Evolutionary conservation across 176 grass and related monocot species (phyloP), one percentile per base, ranked within the genome.

Genomic region (Aegilops bicornis): DNA sequence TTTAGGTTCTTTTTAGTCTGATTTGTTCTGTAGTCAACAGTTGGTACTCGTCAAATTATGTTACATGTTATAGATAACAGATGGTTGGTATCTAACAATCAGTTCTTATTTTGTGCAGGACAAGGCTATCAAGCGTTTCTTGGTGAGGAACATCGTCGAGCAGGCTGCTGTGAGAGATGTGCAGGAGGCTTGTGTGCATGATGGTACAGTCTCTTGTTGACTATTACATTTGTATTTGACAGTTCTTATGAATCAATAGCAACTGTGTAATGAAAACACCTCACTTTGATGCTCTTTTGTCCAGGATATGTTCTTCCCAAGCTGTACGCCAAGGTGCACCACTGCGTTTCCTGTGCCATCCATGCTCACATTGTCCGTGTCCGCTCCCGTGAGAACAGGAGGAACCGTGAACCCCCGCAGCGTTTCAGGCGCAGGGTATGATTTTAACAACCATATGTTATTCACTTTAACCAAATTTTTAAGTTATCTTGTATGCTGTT

Each of bases 81-180:
- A 42, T 73, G 6, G 10, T 0, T 43, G 1, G 19, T 86, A 20
- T 20, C 13, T 86, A 11, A 72, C 43, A 4, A 2, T 0, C 2
- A 0, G 4, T 12, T 14, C 37, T 23, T 67, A 25, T 77, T 15
- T 14, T 33, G 35, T 8, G 3, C 58, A 95, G 93, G 91, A 95
- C 64, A 95, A 95, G 83, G 93, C 93, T 69, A 86, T 95, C 88
- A 95, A 91, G 80, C 87, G 86, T 66, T 95, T 90, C 82, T 58
- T 88, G 39, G 88, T 95, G 82, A 90, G 88, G 80, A 93, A 91
- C 67, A 95, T 95, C 27, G 93, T 95, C 24, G 91, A 95, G 82
- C 90, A 90, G 48, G 91, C 93, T 67, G 93, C 93, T 1, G 88
- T 95, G 4, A 92, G 87, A 75, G 93, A 95, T 56, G 86, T 93